These are phyloP conservation scores for Leccinum discolor DNA, from an alignment of 1,284 basidiomycete species.

Conservation along the genomic window DNA sequence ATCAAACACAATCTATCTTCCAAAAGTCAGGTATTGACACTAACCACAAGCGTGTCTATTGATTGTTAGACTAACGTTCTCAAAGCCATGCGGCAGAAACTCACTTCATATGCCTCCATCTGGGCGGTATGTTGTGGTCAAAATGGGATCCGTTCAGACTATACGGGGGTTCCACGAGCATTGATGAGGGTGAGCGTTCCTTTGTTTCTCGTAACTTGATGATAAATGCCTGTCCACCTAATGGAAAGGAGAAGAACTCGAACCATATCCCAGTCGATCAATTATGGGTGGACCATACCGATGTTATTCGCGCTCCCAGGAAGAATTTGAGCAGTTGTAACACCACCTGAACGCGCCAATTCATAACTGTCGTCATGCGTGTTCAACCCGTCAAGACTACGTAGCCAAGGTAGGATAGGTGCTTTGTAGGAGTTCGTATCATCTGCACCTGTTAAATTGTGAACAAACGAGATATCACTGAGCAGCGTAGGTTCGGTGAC, in stretches of 20 bases:
- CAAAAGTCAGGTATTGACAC: slow-evolving; percentile 27
- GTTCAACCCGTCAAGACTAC: slow-evolving; percentile 52
- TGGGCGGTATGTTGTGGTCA: slow-evolving; percentile 28
- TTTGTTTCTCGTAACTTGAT: slow-evolving; percentile 64
- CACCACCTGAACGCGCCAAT: slow-evolving; percentile 52
- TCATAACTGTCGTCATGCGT: slow-evolving; percentile 52
- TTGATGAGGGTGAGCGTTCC: slow-evolving; percentile 58
- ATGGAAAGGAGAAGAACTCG: background rate
- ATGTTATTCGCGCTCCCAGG: slow-evolving; percentile 60
- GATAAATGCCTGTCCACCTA: slow-evolving; percentile 70
- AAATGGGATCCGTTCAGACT: slow-evolving; percentile 38
- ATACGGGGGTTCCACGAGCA: slow-evolving; percentile 66
- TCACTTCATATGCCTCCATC: slow-evolving; percentile 68
- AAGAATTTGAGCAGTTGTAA: slow-evolving; percentile 52
- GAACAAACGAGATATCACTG: background rate
- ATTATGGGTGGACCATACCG: slow-evolving; percentile 36
- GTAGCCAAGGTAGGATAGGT: slow-evolving; percentile 57
- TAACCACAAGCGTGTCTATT: slow-evolving; percentile 65
- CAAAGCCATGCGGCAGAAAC: slow-evolving; percentile 4
- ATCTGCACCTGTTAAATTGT: slow-evolving; percentile 38
- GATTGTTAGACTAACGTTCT: background rate
- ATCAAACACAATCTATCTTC: background rate
- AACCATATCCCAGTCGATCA: background rate
- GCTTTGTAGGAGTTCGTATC: slow-evolving; percentile 61
- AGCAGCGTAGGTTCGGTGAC: background rate